Evolutionary conservation across 371 early-diverging fungal genomes (phyloP).

Genomic region (Mortierella sp.): DNA sequence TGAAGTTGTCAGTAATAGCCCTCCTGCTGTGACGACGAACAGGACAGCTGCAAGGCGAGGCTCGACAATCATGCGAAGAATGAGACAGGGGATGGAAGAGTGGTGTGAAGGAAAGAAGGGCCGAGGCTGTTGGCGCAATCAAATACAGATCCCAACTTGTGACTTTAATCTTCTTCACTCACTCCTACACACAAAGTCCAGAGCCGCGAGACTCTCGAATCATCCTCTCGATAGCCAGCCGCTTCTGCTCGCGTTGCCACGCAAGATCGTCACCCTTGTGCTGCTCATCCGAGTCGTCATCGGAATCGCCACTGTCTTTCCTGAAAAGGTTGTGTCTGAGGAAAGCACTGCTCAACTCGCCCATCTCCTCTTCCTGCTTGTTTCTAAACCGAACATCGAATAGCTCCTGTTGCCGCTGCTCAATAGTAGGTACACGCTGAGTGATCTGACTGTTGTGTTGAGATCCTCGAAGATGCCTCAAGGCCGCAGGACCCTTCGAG

Average conservation of each 20-base stretch:
- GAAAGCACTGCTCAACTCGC: slow-evolving; percentile 24
- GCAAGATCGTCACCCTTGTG: neutral
- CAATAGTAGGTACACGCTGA: slow-evolving; percentile 12
- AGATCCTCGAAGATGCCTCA: slow-evolving; percentile 25
- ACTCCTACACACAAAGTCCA: slow-evolving; percentile 13
- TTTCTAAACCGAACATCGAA: slow-evolving; percentile 12
- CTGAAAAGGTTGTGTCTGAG: slow-evolving; percentile 18
- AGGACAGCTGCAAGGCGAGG: slow-evolving; percentile 17
- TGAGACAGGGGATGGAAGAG: too few species aligned
- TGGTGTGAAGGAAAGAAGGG: too few species aligned
- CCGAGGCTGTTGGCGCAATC: too few species aligned
- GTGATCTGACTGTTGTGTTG: slow-evolving; percentile 8
- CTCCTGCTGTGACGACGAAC: slow-evolving; percentile 25
- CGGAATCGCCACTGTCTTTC: neutral
- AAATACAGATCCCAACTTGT: too few species aligned
- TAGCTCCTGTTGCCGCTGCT: slow-evolving; percentile 34
- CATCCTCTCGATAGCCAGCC: slow-evolving; percentile 38
- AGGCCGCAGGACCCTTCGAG: slow-evolving; percentile 40
- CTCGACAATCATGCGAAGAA: slow-evolving; percentile 1
- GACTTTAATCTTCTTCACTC: slow-evolving; percentile 5
- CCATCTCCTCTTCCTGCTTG: neutral
- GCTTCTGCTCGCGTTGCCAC: slow-evolving; percentile 28
- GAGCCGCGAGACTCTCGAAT: slow-evolving; percentile 42
- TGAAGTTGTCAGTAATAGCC: slow-evolving; percentile 19
- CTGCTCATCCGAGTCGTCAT: neutral